These are phyloP conservation scores for Yamadazyma phyllophila DNA, from an alignment of 805 yeast species.

Conservation along the genomic window DNA sequence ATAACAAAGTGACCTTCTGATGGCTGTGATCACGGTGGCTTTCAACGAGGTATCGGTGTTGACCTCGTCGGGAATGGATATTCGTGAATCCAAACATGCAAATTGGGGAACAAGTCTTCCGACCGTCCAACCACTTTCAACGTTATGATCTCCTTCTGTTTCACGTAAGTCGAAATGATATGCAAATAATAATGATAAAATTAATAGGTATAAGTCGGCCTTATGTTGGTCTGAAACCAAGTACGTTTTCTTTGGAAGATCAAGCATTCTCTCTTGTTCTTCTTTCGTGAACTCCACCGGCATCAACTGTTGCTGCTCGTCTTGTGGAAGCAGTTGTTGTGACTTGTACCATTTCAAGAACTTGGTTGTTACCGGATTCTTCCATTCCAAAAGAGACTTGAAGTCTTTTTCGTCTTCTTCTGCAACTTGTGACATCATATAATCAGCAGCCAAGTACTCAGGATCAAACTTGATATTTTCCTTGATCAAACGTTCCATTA, in stretches of 20 bases:
- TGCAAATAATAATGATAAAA: constrained; percentile 68
- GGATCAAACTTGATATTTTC: constrained; percentile 80
- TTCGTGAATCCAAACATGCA: constrained; percentile 62
- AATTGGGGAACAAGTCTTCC: constrained; percentile 85
- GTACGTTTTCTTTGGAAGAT: constrained; percentile 63
- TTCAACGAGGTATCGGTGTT: constrained; percentile 38
- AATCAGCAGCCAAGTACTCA: constrained; percentile 86
- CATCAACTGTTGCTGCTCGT: constrained; percentile 25
- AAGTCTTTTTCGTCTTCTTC: constrained; percentile 53
- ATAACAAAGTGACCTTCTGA: constrained; percentile 71
- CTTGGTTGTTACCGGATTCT: constrained; percentile 43
- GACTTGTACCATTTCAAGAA: constrained; percentile 50
- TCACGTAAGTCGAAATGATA: constrained; percentile 74
- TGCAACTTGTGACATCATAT: constrained; percentile 55
- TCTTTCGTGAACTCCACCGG: constrained; percentile 53
- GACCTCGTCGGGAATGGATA: constrained; percentile 29
- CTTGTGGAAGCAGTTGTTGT: constrained; percentile 26
- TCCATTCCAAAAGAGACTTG: constrained; percentile 48
- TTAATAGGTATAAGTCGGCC: constrained; percentile 53
- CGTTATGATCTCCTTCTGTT: constrained; percentile 65
- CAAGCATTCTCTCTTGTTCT: constrained; percentile 66
- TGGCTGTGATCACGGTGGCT: constrained; percentile 57
- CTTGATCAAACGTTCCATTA: constrained; percentile 61
- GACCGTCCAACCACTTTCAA: constrained; percentile 92
- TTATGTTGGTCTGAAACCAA: constrained; percentile 51